Percentiles rank a stretch among this genome's conserved stretches.
phyloP scores from a whole-genome alignment of 2,329 filamentous ascomycete species.

The Talaromyces sp. region DNA sequence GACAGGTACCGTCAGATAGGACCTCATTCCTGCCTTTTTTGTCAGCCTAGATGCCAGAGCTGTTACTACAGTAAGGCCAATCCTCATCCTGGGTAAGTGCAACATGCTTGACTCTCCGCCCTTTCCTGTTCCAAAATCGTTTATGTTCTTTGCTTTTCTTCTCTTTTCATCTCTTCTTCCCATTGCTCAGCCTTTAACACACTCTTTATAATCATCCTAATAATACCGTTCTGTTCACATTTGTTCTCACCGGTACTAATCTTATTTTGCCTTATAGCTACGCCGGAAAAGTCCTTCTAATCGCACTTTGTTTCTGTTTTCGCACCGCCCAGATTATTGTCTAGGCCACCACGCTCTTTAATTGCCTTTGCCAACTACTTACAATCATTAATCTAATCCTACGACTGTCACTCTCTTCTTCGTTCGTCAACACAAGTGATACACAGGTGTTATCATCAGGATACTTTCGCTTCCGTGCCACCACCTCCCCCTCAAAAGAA shows the following conservation, averaged over 20 bases:
- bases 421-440: conserved; percentile 37
- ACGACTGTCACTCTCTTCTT: conserved; percentile 52
- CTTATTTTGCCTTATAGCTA: conserved; percentile 31
- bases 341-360: conserved; percentile 46
- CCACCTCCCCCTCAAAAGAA: conserved; percentile 26
- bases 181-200: background rate
- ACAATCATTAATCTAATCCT: conserved; percentile 51
- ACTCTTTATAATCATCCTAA: conserved; percentile 1
- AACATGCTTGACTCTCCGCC: conserved; percentile 12
- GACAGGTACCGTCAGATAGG: conserved; percentile 36
- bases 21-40: conserved; percentile 40
- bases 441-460: conserved; percentile 35
- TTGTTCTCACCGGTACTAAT: conserved; percentile 25
- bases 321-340: conserved; percentile 39
- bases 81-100: conserved; percentile 41
- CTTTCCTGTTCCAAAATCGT: conserved; percentile 5
- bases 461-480: conserved; percentile 40
- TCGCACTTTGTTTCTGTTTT: conserved; percentile 20
- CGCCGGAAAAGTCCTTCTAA: conserved; percentile 26
- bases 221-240: background rate
- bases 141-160: conserved; percentile 25
- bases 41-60: conserved; percentile 44
- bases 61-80: conserved; percentile 43
- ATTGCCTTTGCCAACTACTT: conserved; percentile 53
- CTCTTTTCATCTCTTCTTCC: conserved; percentile 14